Evolutionary conservation across 169 alveolate genomes (phyloP).

Genomic region (Toxoplasma gondii): DNA sequence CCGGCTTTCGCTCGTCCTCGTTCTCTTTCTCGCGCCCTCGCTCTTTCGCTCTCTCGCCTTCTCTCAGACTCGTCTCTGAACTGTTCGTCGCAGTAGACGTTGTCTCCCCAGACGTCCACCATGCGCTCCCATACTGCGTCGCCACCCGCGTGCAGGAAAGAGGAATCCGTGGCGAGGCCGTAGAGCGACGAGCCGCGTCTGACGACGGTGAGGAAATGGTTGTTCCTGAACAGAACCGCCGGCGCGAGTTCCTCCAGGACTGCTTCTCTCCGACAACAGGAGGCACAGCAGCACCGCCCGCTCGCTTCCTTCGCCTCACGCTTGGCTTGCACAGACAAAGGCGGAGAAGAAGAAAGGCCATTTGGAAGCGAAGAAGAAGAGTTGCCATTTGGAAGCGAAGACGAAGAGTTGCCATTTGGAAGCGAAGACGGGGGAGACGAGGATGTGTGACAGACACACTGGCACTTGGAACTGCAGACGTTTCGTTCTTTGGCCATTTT

Average conservation of each 20-base stretch:
- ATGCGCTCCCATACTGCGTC: neutral
- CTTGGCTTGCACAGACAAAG: neutral
- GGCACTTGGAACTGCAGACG: neutral
- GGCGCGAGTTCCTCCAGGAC: slow-evolving; percentile 10
- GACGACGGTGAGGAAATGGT: slow-evolving; percentile 30
- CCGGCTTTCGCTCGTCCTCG: neutral
- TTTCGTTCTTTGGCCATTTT: neutral
- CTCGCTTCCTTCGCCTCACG: neutral
- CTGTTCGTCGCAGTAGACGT: slow-evolving; percentile 21
- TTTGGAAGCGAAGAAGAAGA: no score
- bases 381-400: no score
- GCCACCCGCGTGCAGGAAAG: neutral
- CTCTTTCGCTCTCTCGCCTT: neutral
- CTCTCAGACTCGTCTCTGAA: neutral
- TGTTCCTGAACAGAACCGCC: slow-evolving; percentile 30
- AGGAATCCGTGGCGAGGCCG: neutral
- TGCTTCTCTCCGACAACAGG: neutral
- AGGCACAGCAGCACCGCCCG: neutral
- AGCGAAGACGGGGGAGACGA: no score
- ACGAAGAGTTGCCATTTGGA: no score
- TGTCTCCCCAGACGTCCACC: slow-evolving; percentile 7
- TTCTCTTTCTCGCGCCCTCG: neutral
- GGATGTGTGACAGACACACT: neutral
- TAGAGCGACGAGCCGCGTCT: neutral
- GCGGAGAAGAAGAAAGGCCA: neutral